phyloP scores from a whole-genome alignment of 2,329 filamentous ascomycete genomes.

The Cordyceps cicadae region DNA sequence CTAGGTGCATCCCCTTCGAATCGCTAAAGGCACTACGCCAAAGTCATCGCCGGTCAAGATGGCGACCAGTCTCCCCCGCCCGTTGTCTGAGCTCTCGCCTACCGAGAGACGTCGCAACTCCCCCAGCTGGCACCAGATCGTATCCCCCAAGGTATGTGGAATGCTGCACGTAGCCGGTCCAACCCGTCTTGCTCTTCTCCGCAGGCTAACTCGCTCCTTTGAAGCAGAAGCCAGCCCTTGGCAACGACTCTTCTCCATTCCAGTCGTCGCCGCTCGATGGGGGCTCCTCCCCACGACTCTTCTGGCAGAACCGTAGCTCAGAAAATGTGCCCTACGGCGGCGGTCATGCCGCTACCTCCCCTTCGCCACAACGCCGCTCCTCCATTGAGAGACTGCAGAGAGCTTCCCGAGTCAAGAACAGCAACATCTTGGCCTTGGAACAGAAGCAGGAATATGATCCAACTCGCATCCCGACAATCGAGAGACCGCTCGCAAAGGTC shows the following conservation, averaged over 20 bases:
- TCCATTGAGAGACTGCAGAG: conserved; percentile 94
- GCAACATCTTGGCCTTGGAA: conserved; percentile 91
- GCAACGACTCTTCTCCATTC: conserved; percentile 72
- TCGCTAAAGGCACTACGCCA: conserved; percentile 57
- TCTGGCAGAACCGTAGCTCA: conserved; percentile 77
- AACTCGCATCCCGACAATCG: conserved; percentile 63
- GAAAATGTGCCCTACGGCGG: conserved; percentile 67
- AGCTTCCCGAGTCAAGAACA: conserved; percentile 94
- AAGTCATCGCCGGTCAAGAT: conserved; percentile 56
- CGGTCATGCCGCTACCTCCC: conserved; percentile 43
- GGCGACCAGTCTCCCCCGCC: conserved; percentile 54
- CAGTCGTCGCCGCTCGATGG: conserved; percentile 69
- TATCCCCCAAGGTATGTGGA: conserved; percentile 27
- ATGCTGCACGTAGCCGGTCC: conserved; percentile 4
- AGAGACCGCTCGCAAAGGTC: conserved; percentile 71
- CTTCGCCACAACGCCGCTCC: conserved; percentile 69
- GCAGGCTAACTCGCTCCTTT: background rate
- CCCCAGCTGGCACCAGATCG: conserved; percentile 64
- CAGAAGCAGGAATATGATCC: conserved; percentile 91
- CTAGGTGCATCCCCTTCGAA: conserved; percentile 70
- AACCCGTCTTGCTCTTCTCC: conserved; percentile 7
- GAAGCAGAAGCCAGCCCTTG: conserved; percentile 56
- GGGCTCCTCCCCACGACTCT: conserved; percentile 69
- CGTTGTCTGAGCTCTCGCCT: conserved; percentile 82
- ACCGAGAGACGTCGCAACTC: conserved; percentile 85